These are phyloP conservation scores for Boehmeria nivea DNA, from an alignment of 306 rosid genomes.

Conservation along the genomic window DNA sequence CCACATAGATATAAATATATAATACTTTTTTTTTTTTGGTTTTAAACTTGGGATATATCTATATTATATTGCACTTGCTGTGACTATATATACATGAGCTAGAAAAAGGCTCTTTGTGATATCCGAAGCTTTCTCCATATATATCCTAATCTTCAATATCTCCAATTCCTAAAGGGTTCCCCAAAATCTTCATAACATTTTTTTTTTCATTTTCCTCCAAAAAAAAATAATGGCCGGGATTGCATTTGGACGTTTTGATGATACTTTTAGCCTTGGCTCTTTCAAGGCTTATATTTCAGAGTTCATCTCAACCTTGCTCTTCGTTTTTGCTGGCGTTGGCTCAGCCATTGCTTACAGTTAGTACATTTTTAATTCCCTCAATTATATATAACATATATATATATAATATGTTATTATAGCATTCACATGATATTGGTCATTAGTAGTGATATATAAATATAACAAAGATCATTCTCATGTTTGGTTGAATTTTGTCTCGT, in stretches of 20 bases:
- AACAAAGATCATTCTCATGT: too few relatives aligned
- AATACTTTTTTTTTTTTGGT: background rate
- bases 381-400: too few relatives aligned
- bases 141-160: conserved; percentile 13
- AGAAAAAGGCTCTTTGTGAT: conserved; percentile 31
- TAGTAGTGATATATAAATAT: too few relatives aligned
- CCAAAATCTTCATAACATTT: conserved; percentile 4
- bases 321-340: conserved; percentile 90
- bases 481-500: too few relatives aligned
- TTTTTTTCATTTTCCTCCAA: background rate
- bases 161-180: background rate
- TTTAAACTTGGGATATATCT: background rate
- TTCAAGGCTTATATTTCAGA: conserved; percentile 76
- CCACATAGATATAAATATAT: background rate
- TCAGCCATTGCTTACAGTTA: conserved; percentile 78
- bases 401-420: too few relatives aligned
- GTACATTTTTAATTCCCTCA: conserved; percentile 8
- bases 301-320: conserved; percentile 86
- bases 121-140: conserved; percentile 9
- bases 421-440: too few relatives aligned
- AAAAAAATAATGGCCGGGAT: conserved; percentile 56
- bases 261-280: conserved; percentile 65
- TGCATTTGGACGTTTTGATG: conserved; percentile 68
- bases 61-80: conserved; percentile 11
- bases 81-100: conserved; percentile 30